A percentile compares a stretch with the other conserved stretches of the same genome.
Conservation (phyloP, 78 protist genomes). For the Blattamonas nauphoetae region DNA sequence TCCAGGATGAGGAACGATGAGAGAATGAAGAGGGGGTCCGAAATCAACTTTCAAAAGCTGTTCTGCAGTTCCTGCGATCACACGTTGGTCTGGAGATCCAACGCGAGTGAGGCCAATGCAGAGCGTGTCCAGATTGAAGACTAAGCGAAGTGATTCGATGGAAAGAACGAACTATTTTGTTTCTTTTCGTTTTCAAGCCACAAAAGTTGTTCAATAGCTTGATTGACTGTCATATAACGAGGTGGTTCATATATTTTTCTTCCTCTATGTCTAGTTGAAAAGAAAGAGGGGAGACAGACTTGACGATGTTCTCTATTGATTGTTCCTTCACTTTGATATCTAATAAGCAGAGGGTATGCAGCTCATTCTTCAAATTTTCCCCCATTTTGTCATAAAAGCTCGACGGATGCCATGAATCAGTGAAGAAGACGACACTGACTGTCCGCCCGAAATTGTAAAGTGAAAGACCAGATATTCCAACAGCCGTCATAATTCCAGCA, state of each 20-base stretch:
- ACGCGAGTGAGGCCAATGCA: constrained; percentile 80
- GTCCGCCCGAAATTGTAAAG: constrained; percentile 90
- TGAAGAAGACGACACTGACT: constrained; percentile 78
- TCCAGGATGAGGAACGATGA: constrained; percentile 65
- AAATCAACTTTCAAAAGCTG: constrained; percentile 67
- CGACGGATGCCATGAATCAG: constrained; percentile 73
- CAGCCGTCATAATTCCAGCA: constrained; percentile 96
- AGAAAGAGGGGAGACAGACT: neutral
- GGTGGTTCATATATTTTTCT: constrained; percentile 87
- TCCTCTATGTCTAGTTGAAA: constrained; percentile 37
- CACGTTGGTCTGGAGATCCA: constrained; percentile 64
- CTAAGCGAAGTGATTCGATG: neutral
- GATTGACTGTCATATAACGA: constrained; percentile 87
- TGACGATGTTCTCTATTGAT: constrained; percentile 59
- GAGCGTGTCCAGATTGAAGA: constrained; percentile 29
- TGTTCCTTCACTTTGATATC: constrained; percentile 96
- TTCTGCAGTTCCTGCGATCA: constrained; percentile 56
- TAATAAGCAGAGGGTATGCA: constrained; percentile 87
- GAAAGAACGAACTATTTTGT: neutral
- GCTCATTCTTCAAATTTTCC: constrained; percentile 54
- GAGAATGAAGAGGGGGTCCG: constrained; percentile 77
- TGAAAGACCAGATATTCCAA: constrained; percentile 92
- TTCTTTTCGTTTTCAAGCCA: constrained; percentile 46
- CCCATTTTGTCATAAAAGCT: constrained; percentile 74
- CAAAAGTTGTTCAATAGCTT: constrained; percentile 68